phyloP scores from a whole-genome alignment of 345 rosid genomes.

The Pugionium cornutum region DNA sequence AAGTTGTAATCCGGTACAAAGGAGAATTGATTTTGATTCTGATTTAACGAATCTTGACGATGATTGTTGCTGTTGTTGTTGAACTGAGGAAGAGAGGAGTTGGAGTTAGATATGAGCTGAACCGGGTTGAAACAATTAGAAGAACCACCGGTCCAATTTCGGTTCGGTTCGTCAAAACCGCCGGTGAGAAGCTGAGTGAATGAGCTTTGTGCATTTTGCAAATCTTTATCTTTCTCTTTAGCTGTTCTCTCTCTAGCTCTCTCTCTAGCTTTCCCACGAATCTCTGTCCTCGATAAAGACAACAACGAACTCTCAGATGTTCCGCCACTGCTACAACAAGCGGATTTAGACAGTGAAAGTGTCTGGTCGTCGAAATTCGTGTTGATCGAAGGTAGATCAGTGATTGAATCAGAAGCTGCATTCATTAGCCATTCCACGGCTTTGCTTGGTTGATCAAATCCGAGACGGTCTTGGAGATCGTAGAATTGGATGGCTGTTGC shows the following conservation, averaged over 20 bases:
- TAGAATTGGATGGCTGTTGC: slow-evolving; percentile 90
- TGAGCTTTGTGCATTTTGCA: slow-evolving; percentile 48
- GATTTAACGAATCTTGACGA: slow-evolving; percentile 40
- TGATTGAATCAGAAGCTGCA: slow-evolving; percentile 77
- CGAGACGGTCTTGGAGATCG: slow-evolving; percentile 88
- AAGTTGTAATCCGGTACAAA: slow-evolving; percentile 79
- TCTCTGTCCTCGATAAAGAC: slow-evolving; percentile 71
- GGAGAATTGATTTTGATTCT: slow-evolving; percentile 46
- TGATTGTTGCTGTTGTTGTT: background rate
- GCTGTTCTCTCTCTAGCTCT: slow-evolving; percentile 83
- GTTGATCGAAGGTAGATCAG: slow-evolving; percentile 70
- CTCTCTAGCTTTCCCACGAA: slow-evolving; percentile 69
- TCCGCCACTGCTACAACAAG: slow-evolving; percentile 60
- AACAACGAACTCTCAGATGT: slow-evolving; percentile 83
- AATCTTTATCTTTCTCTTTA: slow-evolving; percentile 73
- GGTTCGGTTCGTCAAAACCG: slow-evolving; percentile 49
- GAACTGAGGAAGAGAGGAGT: slow-evolving; percentile 19
- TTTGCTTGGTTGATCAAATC: slow-evolving; percentile 94
- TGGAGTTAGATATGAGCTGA: slow-evolving; percentile 50
- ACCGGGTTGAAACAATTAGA: slow-evolving; percentile 60
- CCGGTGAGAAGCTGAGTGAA: slow-evolving; percentile 86
- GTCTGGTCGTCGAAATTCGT: slow-evolving; percentile 46
- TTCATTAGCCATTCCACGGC: slow-evolving; percentile 94
- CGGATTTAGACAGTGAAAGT: slow-evolving; percentile 65
- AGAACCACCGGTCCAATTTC: slow-evolving; percentile 46